phyloP scores from a whole-genome alignment of 805 yeast species.

The Candida montana region DNA sequence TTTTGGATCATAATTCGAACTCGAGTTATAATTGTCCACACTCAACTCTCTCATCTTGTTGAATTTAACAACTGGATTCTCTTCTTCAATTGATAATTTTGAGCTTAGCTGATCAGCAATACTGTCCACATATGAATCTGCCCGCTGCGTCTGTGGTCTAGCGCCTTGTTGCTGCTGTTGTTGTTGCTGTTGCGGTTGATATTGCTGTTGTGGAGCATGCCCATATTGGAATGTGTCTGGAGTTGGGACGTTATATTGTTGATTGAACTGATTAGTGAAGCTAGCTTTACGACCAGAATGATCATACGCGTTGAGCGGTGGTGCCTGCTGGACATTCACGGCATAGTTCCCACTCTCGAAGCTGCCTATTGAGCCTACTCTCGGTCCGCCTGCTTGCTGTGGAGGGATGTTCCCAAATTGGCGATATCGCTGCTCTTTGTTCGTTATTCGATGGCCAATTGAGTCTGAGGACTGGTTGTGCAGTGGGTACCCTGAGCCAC shows the following conservation, averaged over 20 bases:
- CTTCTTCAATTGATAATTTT: slow-evolving; percentile 11
- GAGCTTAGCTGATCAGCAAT: slow-evolving; percentile 10
- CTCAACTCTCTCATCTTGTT: slow-evolving; percentile 28
- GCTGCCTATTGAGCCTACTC: slow-evolving; percentile 3
- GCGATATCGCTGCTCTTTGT: slow-evolving; percentile 11
- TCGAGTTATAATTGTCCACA: slow-evolving; percentile 28
- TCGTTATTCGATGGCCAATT: slow-evolving; percentile 7
- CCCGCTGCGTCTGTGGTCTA: background rate
- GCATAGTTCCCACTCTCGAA: slow-evolving; percentile 5
- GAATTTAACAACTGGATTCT: no score
- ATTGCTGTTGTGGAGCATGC: slow-evolving; percentile 6
- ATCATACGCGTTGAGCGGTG: background rate
- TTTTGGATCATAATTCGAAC: slow-evolving; percentile 36
- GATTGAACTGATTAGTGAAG: no score
- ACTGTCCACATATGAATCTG: background rate
- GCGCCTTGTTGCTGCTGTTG: background rate
- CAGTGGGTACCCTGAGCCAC: slow-evolving; percentile 9
- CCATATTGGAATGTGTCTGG: slow-evolving; percentile 2
- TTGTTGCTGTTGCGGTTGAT: slow-evolving; percentile 14
- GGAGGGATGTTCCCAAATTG: background rate
- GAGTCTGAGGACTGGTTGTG: slow-evolving; percentile 16
- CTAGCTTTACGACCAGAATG: no score
- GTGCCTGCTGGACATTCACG: slow-evolving; percentile 7
- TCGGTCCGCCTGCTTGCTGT: no score
- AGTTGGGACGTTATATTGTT: no score